Conservation (phyloP, 2,329 filamentous ascomycete species). For the Cladosporium sp. region DNA sequence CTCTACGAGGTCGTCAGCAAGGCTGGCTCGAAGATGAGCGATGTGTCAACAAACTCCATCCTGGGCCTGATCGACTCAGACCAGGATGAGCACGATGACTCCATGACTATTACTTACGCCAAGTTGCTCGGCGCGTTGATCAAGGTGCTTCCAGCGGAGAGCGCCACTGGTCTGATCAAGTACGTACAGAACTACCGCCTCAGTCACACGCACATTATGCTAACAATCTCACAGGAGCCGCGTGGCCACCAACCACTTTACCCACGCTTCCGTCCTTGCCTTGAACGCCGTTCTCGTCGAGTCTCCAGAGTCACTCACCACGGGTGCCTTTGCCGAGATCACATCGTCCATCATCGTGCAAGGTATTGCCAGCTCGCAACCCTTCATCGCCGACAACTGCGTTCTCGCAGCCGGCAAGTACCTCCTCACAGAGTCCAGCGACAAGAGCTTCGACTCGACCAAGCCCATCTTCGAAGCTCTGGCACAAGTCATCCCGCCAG, state of each 20-base stretch:
- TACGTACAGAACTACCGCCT: conserved; percentile 31
- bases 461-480: conserved; percentile 81
- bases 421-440: conserved; percentile 65
- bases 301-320: conserved; percentile 68
- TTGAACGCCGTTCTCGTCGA: conserved; percentile 88
- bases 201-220: background rate
- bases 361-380: conserved; percentile 71
- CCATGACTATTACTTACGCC: conserved; percentile 86
- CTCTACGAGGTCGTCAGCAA: conserved; percentile 96
- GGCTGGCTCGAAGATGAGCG: conserved; percentile 91
- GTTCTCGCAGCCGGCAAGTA: conserved; percentile 91
- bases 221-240: conserved; percentile 52
- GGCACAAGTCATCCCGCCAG: conserved; percentile 72
- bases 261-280: conserved; percentile 75
- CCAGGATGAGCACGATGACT: conserved; percentile 65
- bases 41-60: conserved; percentile 81
- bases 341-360: conserved; percentile 74
- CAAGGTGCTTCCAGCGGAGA: conserved; percentile 76
- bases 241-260: conserved; percentile 75
- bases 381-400: conserved; percentile 74
- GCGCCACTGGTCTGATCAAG: conserved; percentile 62
- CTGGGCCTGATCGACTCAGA: conserved; percentile 86
- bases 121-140: conserved; percentile 86
- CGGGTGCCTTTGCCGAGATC: conserved; percentile 69
- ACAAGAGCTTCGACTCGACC: conserved; percentile 71